Evolutionary conservation across 441 rosid genomes (phyloP).

Genomic region (Hura crepitans): DNA sequence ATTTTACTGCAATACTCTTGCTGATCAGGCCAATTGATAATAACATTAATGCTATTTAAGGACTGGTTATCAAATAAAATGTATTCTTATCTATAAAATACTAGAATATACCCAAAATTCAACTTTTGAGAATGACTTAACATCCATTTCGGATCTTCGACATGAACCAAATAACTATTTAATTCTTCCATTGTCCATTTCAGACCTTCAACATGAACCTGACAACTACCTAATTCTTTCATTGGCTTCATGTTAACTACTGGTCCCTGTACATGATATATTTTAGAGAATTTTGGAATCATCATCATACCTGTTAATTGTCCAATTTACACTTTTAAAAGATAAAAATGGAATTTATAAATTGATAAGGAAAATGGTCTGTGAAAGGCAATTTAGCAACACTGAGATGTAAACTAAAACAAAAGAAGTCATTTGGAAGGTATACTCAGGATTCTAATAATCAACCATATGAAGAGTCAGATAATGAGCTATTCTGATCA

Average conservation of each 20-base stretch:
- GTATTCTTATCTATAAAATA: neutral
- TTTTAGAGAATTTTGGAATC: neutral
- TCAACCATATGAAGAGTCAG: too few relatives aligned
- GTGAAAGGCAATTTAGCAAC: too few relatives aligned
- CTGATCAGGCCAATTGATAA: too few relatives aligned
- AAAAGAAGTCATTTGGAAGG: neutral
- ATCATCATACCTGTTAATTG: neutral
- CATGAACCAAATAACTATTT: neutral
- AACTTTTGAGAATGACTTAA: neutral
- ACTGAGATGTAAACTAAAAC: neutral
- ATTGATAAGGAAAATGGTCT: neutral
- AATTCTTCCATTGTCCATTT: neutral
- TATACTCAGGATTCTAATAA: constrained; percentile 7
- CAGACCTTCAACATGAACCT: neutral
- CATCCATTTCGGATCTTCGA: neutral
- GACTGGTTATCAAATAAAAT: neutral
- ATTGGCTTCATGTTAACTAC: neutral
- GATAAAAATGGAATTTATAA: neutral
- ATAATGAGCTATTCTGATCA: too few relatives aligned
- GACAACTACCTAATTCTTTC: neutral
- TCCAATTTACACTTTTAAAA: neutral
- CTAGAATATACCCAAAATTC: neutral
- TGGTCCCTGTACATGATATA: too few relatives aligned
- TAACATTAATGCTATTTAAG: too few relatives aligned
- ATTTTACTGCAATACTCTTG: too few relatives aligned